Conservation (phyloP, 1,139 yeast species). For the Candida labiduridarum region DNA sequence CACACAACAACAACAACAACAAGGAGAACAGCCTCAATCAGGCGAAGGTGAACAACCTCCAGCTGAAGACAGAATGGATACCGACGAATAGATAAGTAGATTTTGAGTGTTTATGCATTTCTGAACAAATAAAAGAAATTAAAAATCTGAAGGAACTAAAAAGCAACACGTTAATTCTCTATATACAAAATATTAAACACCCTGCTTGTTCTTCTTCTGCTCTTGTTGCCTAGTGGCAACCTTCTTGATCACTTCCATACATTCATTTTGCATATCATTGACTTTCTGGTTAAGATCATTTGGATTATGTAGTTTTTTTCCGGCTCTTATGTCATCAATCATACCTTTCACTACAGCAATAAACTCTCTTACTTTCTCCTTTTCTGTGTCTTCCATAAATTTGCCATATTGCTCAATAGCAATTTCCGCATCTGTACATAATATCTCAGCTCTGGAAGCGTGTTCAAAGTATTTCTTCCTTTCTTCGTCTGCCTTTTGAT, state of each 20-base stretch:
- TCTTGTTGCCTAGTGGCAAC: slow-evolving; percentile 49
- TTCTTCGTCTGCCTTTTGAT: slow-evolving; percentile 46
- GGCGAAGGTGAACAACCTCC: slow-evolving; percentile 16
- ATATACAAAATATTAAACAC: not conserved
- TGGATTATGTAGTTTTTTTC: slow-evolving; percentile 36
- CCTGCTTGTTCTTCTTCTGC: slow-evolving; percentile 8
- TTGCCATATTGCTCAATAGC: slow-evolving; percentile 49
- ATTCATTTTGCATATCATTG: slow-evolving; percentile 51
- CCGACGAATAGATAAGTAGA: slow-evolving; percentile 38
- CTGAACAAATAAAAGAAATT: not conserved
- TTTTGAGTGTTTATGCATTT: too few species aligned
- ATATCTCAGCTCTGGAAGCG: slow-evolving; percentile 56
- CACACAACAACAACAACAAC: not conserved
- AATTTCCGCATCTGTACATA: slow-evolving; percentile 57
- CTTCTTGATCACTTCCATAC: slow-evolving; percentile 53
- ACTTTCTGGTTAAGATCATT: slow-evolving; percentile 43
- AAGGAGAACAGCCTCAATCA: slow-evolving; percentile 17
- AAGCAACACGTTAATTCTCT: not conserved
- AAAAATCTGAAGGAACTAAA: not conserved
- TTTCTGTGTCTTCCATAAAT: slow-evolving; percentile 41
- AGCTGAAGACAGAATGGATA: slow-evolving; percentile 50
- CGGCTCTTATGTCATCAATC: slow-evolving; percentile 48
- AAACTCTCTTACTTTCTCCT: slow-evolving; percentile 26
- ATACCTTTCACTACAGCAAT: slow-evolving; percentile 42
- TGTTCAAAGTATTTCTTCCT: slow-evolving; percentile 44